Base-by-base conservation (phyloP, 129 eudicot genomes). In the Saussurea involucrata region DNA sequence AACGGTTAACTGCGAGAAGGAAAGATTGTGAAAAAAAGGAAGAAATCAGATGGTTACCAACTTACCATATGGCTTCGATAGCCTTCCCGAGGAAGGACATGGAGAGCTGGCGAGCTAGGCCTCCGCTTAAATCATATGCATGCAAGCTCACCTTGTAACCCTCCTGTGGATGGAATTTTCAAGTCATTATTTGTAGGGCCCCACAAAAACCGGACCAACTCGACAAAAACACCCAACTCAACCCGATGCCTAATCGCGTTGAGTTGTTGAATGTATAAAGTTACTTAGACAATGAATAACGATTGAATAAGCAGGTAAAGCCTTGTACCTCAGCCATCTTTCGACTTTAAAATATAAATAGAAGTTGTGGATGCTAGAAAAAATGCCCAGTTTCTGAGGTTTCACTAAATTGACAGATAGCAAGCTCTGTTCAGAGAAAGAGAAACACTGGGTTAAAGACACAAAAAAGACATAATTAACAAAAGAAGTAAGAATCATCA, bases 41-140 rank as follows among this genome's bases (percentile, higher is more conserved):
- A 33, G 33, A 49, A 31, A 49, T 3, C 36, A 21, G 6, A 21
- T 8, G 0, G 7, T 78, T 68, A 74, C 11, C 46, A n/a, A 37
- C 79, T 70, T 72, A 89, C 96, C 97, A 93, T 83, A 93, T 88
- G 57, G 85, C 98, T 87, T 93, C 98, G 65, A 93, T 93, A 55
- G 87, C 88, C 82, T 90, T 93, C 49, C 98, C 98, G 24, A 93
- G 80, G 77, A 93, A 90, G 28, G 95, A 82, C 73, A 87, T 87
- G 17, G 98, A 93, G 44, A 93, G 84, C 64, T 93, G 98, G 20
- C 96, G 92, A 72, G 98, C 98, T 44, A 90, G 75, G 20, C 98
- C 98, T 40, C 86, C 89, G 71, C 98, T 93, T 65, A 93, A 71
- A 77, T 93, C 98, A 72, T 93, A 93, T 8, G 82, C 92, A 63